Evolutionary conservation across 345 rosid genomes (phyloP).

Genomic region (Dimocarpus longan): DNA sequence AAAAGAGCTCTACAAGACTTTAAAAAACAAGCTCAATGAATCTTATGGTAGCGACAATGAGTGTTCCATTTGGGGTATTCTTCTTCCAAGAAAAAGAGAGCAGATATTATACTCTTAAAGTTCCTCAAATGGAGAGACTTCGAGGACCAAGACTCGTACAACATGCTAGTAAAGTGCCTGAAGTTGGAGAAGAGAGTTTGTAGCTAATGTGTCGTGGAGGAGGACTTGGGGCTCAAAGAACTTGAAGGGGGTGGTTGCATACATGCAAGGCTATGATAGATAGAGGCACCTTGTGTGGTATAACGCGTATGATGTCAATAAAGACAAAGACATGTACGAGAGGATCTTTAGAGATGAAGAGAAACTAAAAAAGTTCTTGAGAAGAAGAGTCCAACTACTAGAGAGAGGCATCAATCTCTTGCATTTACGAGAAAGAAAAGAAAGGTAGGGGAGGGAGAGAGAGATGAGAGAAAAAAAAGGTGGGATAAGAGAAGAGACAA

Average conservation of each 20-base stretch:
- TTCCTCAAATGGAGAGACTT: constrained; percentile 89
- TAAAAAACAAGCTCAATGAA: constrained; percentile 53
- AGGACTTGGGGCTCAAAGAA: constrained; percentile 85
- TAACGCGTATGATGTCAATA: constrained; percentile 90
- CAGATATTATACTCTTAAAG: constrained; percentile 82
- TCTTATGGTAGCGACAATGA: constrained; percentile 30
- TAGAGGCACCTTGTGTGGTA: constrained; percentile 93
- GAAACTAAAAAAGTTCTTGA: constrained; percentile 68
- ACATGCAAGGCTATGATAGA: constrained; percentile 82
- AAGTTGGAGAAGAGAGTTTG: constrained; percentile 76
- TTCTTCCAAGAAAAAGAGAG: constrained; percentile 56
- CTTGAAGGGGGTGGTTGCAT: constrained; percentile 82
- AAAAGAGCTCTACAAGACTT: constrained; percentile 75
- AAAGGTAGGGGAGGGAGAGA: too few relatives aligned
- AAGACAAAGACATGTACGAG: constrained; percentile 77
- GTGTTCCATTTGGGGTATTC: constrained; percentile 77
- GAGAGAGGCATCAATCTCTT: constrained; percentile 79
- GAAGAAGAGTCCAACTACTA: constrained; percentile 93
- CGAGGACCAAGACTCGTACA: constrained; percentile 56
- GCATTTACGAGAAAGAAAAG: constrained; percentile 38
- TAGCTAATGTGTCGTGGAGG: constrained; percentile 69
- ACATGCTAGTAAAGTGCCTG: constrained; percentile 79
- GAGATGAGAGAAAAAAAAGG: too few relatives aligned
- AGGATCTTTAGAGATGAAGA: constrained; percentile 88
- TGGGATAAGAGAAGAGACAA: too few relatives aligned